These are phyloP conservation scores for Russula dissimulans DNA, from an alignment of 768 basidiomycete genomes.

Conservation along the genomic window DNA sequence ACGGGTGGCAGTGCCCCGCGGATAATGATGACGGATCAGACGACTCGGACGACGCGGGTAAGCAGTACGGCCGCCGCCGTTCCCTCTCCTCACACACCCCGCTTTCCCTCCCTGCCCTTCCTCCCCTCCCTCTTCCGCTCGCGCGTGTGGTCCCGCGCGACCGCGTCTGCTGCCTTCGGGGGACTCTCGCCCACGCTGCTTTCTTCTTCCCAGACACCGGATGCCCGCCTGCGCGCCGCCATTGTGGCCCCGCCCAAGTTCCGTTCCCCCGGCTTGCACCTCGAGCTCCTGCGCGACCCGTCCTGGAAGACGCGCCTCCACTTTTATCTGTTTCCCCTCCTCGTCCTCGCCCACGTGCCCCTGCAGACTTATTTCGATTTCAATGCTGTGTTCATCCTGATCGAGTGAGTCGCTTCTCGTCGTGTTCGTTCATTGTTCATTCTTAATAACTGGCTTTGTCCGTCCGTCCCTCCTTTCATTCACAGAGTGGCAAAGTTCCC, in stretches of 20 bases:
- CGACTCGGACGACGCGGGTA: constrained; percentile 40
- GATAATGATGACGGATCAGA: constrained; percentile 29
- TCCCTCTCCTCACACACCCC: background rate
- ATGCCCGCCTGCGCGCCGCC: constrained; percentile 23
- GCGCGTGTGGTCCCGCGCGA: constrained; percentile 53
- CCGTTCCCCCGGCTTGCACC: constrained; percentile 54
- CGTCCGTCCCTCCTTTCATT: background rate
- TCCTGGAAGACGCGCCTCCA: constrained; percentile 45
- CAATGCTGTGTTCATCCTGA: constrained; percentile 73
- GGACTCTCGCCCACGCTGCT: constrained; percentile 36
- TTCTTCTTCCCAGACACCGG: constrained; percentile 32
- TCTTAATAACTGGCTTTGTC: constrained; percentile 2
- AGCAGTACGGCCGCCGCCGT: constrained; percentile 25
- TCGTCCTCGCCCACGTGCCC: constrained; percentile 63
- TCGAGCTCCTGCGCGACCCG: constrained; percentile 58
- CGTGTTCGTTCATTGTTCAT: background rate
- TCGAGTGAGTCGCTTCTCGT: constrained; percentile 52
- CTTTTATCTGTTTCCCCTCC: constrained; percentile 61
- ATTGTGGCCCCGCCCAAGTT: constrained; percentile 47
- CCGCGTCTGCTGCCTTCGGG: constrained; percentile 36
- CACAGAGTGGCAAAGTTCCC: constrained; percentile 67
- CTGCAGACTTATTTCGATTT: constrained; percentile 85
- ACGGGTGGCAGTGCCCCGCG: constrained; percentile 18
- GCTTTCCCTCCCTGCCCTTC: background rate
- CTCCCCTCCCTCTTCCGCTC: constrained; percentile 26